Evolutionary conservation across 176 grass and related monocot species (phyloP).

Genomic region (Aegilops speltoides): DNA sequence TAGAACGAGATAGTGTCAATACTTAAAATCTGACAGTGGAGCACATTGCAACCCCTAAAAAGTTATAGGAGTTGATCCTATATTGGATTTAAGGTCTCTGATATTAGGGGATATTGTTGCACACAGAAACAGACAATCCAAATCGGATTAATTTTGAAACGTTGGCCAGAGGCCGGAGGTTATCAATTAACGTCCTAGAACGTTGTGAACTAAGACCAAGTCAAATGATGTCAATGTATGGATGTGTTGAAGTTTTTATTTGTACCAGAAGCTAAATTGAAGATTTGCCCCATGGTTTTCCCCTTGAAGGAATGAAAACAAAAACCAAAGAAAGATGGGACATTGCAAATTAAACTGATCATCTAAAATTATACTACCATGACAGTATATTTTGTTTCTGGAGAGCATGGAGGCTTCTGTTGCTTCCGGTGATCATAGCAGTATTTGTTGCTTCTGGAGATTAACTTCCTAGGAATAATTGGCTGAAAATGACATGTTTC

Average conservation of each 20-base stretch:
- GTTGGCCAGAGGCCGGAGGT: not conserved
- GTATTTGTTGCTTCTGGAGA: not conserved
- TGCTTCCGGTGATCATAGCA: not conserved
- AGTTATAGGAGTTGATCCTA: too few relatives aligned
- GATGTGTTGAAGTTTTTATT: not conserved
- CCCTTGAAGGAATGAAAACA: not conserved
- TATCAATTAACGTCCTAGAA: not conserved
- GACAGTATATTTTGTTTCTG: not conserved
- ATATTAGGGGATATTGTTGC: too few relatives aligned
- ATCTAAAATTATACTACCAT: too few relatives aligned
- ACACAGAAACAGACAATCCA: too few relatives aligned
- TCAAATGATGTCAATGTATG: not conserved
- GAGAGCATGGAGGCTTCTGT: not conserved
- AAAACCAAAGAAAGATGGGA: too few relatives aligned
- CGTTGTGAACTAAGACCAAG: not conserved
- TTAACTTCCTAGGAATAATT: slow-evolving; percentile 4
- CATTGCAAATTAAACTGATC: too few relatives aligned
- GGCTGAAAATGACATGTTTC: not conserved
- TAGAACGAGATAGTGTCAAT: too few relatives aligned
- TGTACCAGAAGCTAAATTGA: not conserved
- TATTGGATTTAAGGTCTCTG: too few relatives aligned
- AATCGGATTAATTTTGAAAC: not conserved
- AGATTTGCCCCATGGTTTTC: not conserved
- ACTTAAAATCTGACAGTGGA: too few relatives aligned
- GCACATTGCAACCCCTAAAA: too few relatives aligned